Evolutionary conservation across 2,329 filamentous ascomycete genomes (phyloP), one percentile per base, ranked within the genome.

Genomic region (Daldinia eschscholtzii): DNA sequence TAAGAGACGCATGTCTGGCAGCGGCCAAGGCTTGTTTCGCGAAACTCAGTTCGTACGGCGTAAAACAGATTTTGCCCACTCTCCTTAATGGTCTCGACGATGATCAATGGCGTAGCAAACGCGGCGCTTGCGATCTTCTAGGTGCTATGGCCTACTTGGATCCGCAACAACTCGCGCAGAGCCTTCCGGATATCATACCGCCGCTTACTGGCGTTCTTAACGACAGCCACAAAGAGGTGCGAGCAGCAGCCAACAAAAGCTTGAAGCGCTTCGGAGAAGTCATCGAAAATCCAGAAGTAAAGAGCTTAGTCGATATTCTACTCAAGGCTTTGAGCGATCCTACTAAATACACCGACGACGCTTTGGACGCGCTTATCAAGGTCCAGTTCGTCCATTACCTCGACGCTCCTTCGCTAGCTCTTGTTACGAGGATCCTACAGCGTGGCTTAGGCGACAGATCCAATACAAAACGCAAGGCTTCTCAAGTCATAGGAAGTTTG

Each of bases 141-240:
- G 96, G 96, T 79, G 96, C 96, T 70, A 99, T 99, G 96, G 97
- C 96, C 4, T 99, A 99, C 79, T 88, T 99, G 35, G 96, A 98
- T 79, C 95, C 97, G 6, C 92, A 98, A 72, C 96, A 99, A 79
- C 87, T 99, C 18, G 94, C 96, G 0, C 87, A 92, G 74, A 98
- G 94, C 79, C 83, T 99, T 75, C 96, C 96, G 1, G 94, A 97
- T 64, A 99, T 99, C 74, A 99, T 99, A 73, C 96, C 97, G 28
- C 95, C 97, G 15, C 86, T 99, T 64, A 98, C 97, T 1, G 90
- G 92, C 52, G 96, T 98, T 3, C 84, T 99, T 65, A 99, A 97
- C 74, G 96, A 99, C 83, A 98, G 93, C 76, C 96, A 99, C 83
- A 99, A 99, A 81, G 96, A 99, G 82, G 96, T 99, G 35, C 89